phyloP scores from a whole-genome alignment of 1,284 basidiomycete genomes.

The Prillingera fragicola region DNA sequence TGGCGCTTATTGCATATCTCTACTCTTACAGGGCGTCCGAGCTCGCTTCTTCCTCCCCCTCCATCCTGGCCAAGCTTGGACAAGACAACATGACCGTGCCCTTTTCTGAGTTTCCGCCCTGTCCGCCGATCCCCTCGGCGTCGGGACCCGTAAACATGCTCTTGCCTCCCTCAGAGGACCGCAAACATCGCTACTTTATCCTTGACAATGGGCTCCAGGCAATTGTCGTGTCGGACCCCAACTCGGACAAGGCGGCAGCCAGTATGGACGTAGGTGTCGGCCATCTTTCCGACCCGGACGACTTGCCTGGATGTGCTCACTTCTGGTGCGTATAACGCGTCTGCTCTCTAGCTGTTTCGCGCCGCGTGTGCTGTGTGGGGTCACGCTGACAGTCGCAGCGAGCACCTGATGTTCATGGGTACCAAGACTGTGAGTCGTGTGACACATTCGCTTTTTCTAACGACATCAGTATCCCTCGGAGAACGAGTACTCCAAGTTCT shows the following conservation, averaged over 20 bases:
- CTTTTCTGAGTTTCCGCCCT: conserved; percentile 23
- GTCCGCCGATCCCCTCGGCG: conserved; percentile 35
- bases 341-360: neutral
- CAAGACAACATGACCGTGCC: conserved; percentile 1
- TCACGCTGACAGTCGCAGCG: conserved; percentile 79
- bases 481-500: conserved; percentile 87
- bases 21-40: neutral
- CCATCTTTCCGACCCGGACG: conserved; percentile 85
- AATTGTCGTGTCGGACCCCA: conserved; percentile 76
- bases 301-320: conserved; percentile 51
- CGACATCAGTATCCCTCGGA: conserved; percentile 72
- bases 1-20: neutral
- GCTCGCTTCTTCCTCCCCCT: neutral
- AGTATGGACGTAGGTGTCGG: conserved; percentile 94
- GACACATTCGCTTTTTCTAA: neutral
- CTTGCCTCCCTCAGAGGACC: conserved; percentile 61
- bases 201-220: conserved; percentile 84
- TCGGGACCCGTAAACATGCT: conserved; percentile 54
- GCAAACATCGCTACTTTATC: conserved; percentile 70
- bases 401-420: conserved; percentile 87
- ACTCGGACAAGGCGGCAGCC: conserved; percentile 90
- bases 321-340: conserved; percentile 36
- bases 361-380: neutral
- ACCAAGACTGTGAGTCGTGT: conserved; percentile 47
- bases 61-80: neutral